Evolutionary conservation across 352 stramenopile genomes (phyloP).

Genomic region (Globisporangium cylindrosporum): DNA sequence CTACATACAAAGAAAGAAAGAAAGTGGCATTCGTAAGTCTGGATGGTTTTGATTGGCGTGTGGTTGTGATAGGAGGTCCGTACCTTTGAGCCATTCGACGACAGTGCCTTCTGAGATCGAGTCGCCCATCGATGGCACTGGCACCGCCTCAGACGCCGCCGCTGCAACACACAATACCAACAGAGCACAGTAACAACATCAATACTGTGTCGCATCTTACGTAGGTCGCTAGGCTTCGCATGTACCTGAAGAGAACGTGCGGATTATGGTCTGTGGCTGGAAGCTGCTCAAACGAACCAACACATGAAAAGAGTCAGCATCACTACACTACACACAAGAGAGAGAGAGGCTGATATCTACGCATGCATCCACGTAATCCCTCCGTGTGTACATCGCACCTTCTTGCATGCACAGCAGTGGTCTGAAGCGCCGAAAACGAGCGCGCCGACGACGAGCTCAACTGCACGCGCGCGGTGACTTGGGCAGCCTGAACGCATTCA

Average conservation of each 20-base stretch:
- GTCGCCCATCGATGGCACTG: constrained; percentile 90
- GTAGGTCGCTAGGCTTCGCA: neutral
- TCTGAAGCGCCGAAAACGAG: constrained; percentile 33
- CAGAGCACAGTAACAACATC: neutral
- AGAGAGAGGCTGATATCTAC: neutral
- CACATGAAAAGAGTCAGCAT: neutral
- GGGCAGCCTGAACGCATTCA: constrained; percentile 3
- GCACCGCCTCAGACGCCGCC: constrained; percentile 43
- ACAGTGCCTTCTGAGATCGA: constrained; percentile 98
- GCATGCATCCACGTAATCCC: neutral
- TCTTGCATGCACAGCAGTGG: constrained; percentile 15
- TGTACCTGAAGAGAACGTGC: constrained; percentile 53
- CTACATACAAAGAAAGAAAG: constrained; percentile 18
- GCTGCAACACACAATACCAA: constrained; percentile 16
- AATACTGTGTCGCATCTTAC: neutral
- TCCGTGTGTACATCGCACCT: neutral
- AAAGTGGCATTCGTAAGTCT: neutral
- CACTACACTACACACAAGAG: neutral
- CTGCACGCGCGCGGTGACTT: constrained; percentile 16
- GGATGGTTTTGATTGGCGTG: neutral
- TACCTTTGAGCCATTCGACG: constrained; percentile 94
- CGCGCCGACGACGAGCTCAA: constrained; percentile 14
- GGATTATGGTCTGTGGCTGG: constrained; percentile 24
- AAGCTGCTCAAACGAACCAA: constrained; percentile 17
- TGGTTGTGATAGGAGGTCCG: neutral